Base-by-base conservation (phyloP, 495 filamentous ascomycete genomes). In the Lasiosphaeris hirsuta region DNA sequence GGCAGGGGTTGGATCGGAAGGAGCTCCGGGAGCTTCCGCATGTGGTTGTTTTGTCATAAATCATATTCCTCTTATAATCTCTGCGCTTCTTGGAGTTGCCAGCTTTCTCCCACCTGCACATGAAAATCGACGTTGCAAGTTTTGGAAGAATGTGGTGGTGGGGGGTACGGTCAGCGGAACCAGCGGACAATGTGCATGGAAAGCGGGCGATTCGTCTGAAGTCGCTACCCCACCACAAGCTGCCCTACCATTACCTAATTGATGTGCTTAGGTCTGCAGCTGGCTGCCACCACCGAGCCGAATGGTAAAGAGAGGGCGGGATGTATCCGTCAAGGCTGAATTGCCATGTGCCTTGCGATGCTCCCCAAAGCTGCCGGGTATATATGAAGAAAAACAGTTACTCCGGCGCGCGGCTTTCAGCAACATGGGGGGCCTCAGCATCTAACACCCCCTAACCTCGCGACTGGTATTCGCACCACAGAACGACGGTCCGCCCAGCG, bases 321-420 rank as follows among this genome's bases (percentile, higher is more conserved):
- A 57, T 57, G 54, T 37, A 57, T 50, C 54, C 54, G 54, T 37
- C 54, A 41, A 57, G 54, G 54, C 54, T 57, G 54, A 57, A 57
- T 57, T 57, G 54, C 46, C 44, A 41, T 41, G 18, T 50, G 37
- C 14, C n/a, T 41, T 34, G n/a, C 51, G 37, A 42, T 53, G 50
- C 37, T 35, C 37, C 34, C 13, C 35, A 49, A 44, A 44, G 45
- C 30, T 34, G 17, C 17, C 44, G 38, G 44, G 54, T 13, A 44
- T 49, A 57, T 50, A 50, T 50, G 35, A 41, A n/a, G 13, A 56
- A 35, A 47, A 10, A 14, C 33, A 23, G 23, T n/a, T 30, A 30
- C 23, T 30, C 23, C 23, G 5, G 23, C 23, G 23, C 2, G 23
- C 23, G 2, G 23, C 23, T 30, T 5, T 30, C 23, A 30, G 23